A percentile compares a stretch with the other conserved stretches of the same genome.
phyloP scores from a whole-genome alignment of 2,329 filamentous ascomycete genomes.

The Neonectria neomacrospora region DNA sequence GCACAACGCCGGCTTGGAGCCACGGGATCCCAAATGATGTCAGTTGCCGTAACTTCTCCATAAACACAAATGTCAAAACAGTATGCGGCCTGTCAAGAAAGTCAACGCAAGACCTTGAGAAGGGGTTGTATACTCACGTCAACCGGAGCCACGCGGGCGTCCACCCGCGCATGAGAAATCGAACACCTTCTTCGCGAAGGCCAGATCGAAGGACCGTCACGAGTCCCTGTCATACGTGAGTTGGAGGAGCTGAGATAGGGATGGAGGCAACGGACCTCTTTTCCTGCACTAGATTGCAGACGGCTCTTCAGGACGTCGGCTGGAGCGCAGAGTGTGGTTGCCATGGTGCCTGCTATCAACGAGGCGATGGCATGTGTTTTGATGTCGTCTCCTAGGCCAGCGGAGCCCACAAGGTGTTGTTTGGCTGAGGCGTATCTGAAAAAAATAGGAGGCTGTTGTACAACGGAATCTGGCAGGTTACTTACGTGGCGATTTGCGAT shows the following conservation, averaged over 20 bases:
- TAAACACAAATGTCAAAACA: constrained; percentile 59
- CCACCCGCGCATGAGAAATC: constrained; percentile 60
- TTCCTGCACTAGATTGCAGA: constrained; percentile 49
- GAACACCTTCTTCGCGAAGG: constrained; percentile 52
- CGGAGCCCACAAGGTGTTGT: constrained; percentile 44
- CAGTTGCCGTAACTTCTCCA: constrained; percentile 56
- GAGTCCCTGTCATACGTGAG: constrained; percentile 43
- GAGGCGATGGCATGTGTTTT: constrained; percentile 55
- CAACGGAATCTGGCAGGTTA: background rate
- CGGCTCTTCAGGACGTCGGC: constrained; percentile 59
- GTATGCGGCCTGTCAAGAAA: constrained; percentile 52
- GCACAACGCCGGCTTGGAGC: constrained; percentile 25
- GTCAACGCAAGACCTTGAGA: accelerated
- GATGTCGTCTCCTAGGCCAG: constrained; percentile 51
- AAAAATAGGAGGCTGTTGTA: background rate
- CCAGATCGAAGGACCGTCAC: constrained; percentile 49
- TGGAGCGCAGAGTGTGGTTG: constrained; percentile 57
- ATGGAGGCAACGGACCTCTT: constrained; percentile 33
- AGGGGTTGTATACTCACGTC: constrained; percentile 47
- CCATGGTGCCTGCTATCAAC: constrained; percentile 56
- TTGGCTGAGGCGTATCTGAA: constrained; percentile 51
- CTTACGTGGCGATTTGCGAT: constrained; percentile 57
- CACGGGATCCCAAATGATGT: constrained; percentile 39
- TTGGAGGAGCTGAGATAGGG: background rate
- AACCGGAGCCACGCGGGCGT: constrained; percentile 57